A percentile compares a stretch with the other conserved stretches of the same genome.
Evolutionary conservation across 176 grass and related monocot species (phyloP).

Genomic region (Ensete glaucum): DNA sequence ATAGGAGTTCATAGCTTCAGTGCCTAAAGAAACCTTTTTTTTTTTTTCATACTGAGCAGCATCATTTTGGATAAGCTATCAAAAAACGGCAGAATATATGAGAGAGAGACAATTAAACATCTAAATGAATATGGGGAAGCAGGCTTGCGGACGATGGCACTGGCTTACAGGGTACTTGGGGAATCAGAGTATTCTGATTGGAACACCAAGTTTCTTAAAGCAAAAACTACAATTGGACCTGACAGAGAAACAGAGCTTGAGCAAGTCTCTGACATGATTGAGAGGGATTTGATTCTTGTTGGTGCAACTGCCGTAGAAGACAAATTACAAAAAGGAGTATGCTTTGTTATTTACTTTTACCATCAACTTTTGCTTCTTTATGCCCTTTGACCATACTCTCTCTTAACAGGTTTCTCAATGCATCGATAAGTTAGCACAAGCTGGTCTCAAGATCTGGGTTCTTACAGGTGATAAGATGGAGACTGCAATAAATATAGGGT

Average conservation of each 20-base stretch:
- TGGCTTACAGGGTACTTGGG: conserved; percentile 75
- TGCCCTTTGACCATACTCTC: conserved; percentile 20
- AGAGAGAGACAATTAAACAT: conserved; percentile 66
- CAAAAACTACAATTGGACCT: conserved; percentile 63
- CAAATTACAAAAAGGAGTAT: conserved; percentile 85
- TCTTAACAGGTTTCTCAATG: conserved; percentile 75
- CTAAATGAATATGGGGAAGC: conserved; percentile 93
- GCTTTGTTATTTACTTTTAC: neutral
- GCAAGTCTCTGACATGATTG: conserved; percentile 76
- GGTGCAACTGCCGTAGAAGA: conserved; percentile 95
- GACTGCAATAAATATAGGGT: conserved; percentile 99
- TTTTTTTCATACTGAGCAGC: conserved; percentile 34
- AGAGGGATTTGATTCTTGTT: conserved; percentile 80
- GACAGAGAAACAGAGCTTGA: conserved; percentile 81
- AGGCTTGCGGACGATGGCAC: conserved; percentile 70
- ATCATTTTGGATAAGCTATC: conserved; percentile 95
- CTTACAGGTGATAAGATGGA: conserved; percentile 99
- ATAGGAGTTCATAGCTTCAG: neutral
- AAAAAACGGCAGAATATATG: conserved; percentile 76
- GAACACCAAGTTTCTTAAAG: conserved; percentile 84
- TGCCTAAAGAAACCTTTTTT: conserved; percentile 13
- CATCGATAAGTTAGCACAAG: conserved; percentile 92
- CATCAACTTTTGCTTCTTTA: conserved; percentile 12
- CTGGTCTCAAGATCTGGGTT: conserved; percentile 99
- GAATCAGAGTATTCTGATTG: conserved; percentile 82